These are phyloP conservation scores for Rhazya stricta DNA, from an alignment of 257 asterid species.

Conservation along the genomic window DNA sequence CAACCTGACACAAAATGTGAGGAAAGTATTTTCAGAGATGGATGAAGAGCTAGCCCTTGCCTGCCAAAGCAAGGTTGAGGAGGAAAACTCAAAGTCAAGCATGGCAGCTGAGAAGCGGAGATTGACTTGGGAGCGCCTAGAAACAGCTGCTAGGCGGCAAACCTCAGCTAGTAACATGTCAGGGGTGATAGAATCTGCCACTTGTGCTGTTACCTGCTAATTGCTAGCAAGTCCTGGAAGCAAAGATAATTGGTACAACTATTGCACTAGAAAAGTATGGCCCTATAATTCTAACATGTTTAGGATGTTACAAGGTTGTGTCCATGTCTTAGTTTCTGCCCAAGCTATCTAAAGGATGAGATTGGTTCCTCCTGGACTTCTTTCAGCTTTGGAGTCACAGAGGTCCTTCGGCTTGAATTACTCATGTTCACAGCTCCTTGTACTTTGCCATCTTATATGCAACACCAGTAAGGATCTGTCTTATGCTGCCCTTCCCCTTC, in stretches of 20 bases:
- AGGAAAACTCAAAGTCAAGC: slow-evolving; percentile 29
- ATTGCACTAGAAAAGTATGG: background rate
- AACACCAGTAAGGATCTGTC: background rate
- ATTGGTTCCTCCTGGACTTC: slow-evolving; percentile 4
- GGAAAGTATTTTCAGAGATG: slow-evolving; percentile 38
- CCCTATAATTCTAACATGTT: background rate
- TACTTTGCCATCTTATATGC: background rate
- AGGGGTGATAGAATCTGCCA: slow-evolving; percentile 26
- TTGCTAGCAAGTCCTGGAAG: slow-evolving; percentile 8
- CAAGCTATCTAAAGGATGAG: slow-evolving; percentile 10
- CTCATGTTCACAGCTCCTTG: background rate
- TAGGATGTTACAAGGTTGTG: slow-evolving; percentile 6
- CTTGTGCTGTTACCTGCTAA: slow-evolving; percentile 31
- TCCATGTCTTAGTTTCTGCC: background rate
- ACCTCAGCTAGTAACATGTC: slow-evolving; percentile 23
- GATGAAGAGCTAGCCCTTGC: slow-evolving; percentile 39
- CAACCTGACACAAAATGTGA: slow-evolving; percentile 37
- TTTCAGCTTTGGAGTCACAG: slow-evolving; percentile 6
- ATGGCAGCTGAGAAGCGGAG: slow-evolving; percentile 37
- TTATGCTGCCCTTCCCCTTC: background rate
- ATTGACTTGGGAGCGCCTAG: slow-evolving; percentile 41
- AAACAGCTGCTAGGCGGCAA: slow-evolving; percentile 32
- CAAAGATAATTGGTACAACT: slow-evolving; percentile 1
- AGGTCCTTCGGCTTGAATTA: background rate
- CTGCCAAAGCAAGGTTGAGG: slow-evolving; percentile 42